phyloP scores from a whole-genome alignment of 192 early-diverging fungal species.

The Kickxella alabastrina region DNA sequence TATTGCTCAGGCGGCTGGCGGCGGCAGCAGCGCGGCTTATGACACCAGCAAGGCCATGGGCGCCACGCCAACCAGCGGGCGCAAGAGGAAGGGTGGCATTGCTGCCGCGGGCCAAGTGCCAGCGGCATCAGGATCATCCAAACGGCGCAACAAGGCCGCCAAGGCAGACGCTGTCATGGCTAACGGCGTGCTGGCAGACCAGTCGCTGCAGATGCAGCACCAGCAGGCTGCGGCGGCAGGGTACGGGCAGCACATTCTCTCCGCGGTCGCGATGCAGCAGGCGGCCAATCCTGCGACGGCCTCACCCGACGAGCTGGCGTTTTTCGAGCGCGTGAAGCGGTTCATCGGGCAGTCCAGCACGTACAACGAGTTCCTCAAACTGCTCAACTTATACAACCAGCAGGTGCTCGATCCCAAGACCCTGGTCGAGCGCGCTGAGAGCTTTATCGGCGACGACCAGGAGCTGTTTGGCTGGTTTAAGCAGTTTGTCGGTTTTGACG shows the following conservation, averaged over 20 bases:
- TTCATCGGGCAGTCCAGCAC: constrained; percentile 81
- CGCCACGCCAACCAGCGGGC: constrained; percentile 17
- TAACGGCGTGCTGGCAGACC: not conserved
- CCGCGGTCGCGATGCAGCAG: constrained; percentile 9
- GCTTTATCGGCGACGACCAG: constrained; percentile 75
- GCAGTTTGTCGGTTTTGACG: constrained; percentile 55
- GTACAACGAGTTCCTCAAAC: constrained; percentile 95
- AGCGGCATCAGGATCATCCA: constrained; percentile 21
- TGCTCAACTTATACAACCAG: constrained; percentile 91
- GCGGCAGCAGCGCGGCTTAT: constrained; percentile 1
- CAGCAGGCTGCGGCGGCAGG: constrained; percentile 1
- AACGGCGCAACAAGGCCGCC: constrained; percentile 38
- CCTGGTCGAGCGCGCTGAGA: constrained; percentile 79
- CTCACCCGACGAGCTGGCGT: constrained; percentile 79
- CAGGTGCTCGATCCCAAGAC: constrained; percentile 83
- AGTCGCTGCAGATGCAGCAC: constrained; percentile 1
- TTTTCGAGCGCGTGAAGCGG: constrained; percentile 90
- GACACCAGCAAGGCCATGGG: constrained; percentile 15
- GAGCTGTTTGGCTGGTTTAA: constrained; percentile 97
- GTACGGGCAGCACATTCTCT: constrained; percentile 11
- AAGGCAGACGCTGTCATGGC: constrained; percentile 11
- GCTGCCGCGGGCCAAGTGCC: constrained; percentile 17
- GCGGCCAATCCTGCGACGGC: constrained; percentile 35
- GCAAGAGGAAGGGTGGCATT: constrained; percentile 40
- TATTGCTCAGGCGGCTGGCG: constrained; percentile 10